phyloP scores from a whole-genome alignment of 331 rosid species.

The Quercus lobata region DNA sequence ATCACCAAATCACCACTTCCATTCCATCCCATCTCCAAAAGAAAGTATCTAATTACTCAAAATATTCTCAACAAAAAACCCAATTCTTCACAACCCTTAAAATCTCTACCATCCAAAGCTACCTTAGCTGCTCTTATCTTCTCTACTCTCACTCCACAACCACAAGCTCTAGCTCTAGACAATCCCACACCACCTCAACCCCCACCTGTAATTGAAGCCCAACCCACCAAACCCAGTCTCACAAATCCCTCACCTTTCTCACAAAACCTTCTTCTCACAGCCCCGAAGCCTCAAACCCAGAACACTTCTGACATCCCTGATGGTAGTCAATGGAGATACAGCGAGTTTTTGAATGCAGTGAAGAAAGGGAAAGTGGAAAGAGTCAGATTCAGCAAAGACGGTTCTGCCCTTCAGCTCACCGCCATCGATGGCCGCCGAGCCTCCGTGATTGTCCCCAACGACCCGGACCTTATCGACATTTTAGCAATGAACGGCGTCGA shows the following conservation, averaged over 20 bases:
- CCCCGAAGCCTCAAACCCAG: constrained; percentile 78
- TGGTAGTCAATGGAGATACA: constrained; percentile 91
- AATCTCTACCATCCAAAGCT: constrained; percentile 53
- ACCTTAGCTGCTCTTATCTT: constrained; percentile 67
- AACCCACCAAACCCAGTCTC: constrained; percentile 34
- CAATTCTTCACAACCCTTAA: constrained; percentile 26
- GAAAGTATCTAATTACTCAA: constrained; percentile 28
- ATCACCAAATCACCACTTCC: constrained; percentile 37
- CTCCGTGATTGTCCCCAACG: constrained; percentile 78
- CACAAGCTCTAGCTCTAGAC: constrained; percentile 65
- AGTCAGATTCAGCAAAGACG: constrained; percentile 88
- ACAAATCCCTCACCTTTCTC: constrained; percentile 62
- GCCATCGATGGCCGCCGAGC: constrained; percentile 92
- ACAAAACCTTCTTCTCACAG: constrained; percentile 57
- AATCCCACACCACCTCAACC: constrained; percentile 37
- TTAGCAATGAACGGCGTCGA: constrained; percentile 96
- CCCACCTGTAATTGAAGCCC: constrained; percentile 55
- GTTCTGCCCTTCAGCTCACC: constrained; percentile 84
- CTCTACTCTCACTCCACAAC: constrained; percentile 62
- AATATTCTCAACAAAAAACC: constrained; percentile 13
- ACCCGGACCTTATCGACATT: constrained; percentile 94
- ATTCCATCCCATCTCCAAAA: constrained; percentile 29
- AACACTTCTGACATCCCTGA: constrained; percentile 73
- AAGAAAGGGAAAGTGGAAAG: constrained; percentile 91
- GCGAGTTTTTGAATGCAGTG: constrained; percentile 90